Evolutionary conservation across 495 filamentous ascomycete species (phyloP).

Genomic region (Penicillium soppii): DNA sequence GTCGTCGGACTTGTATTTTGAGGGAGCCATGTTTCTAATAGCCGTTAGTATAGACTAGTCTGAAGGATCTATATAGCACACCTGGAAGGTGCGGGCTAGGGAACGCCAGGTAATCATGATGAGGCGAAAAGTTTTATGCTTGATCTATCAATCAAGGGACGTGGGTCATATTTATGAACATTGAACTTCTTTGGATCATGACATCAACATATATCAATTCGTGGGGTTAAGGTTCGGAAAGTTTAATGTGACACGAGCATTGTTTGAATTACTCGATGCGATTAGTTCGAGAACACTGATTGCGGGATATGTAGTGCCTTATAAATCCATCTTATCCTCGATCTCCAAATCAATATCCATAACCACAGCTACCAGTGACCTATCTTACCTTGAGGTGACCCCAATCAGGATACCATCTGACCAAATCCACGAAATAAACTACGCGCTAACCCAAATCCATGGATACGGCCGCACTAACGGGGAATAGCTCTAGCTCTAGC

Average conservation of each 20-base stretch:
- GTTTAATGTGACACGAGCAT: background rate
- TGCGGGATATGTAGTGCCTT: background rate
- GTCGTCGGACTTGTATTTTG: conserved; percentile 16
- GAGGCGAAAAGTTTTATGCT: background rate
- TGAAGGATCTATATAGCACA: background rate
- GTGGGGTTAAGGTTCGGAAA: conserved; percentile 7
- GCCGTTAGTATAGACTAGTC: background rate
- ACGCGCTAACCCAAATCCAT: no score
- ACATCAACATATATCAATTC: conserved; percentile 7
- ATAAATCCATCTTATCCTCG: no score
- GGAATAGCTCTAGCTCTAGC: no score
- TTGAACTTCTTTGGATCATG: background rate
- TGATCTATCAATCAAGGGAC: no score
- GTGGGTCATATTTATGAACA: background rate
- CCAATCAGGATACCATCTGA: no score
- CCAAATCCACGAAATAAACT: background rate
- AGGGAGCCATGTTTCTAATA: conserved; percentile 6
- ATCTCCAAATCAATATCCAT: no score
- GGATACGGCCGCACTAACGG: no score
- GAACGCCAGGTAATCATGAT: conserved; percentile 1
- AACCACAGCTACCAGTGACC: no score
- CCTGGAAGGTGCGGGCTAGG: background rate
- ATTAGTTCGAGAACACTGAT: no score
- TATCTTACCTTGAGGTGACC: no score
- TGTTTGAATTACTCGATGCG: background rate